Conservation (phyloP, 352 stramenopile genomes). For the Phytophthora citricola region DNA sequence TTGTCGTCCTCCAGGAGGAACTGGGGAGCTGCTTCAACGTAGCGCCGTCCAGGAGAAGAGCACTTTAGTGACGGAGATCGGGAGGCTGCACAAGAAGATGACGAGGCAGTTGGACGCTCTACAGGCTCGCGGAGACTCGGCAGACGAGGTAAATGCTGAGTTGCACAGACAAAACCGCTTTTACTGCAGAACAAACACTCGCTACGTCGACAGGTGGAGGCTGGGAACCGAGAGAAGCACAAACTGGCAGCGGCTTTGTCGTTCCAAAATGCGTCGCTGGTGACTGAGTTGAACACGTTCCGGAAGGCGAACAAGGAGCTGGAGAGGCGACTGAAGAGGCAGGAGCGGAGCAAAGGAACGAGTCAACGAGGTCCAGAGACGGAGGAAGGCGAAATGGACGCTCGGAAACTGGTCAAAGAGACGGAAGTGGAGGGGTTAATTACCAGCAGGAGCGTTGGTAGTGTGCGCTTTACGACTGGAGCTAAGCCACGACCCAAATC, state of each 20-base stretch:
- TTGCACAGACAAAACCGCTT: conserved; percentile 80
- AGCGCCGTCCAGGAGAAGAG: conserved; percentile 75
- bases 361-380: conserved; percentile 21
- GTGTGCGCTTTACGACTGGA: conserved; percentile 21
- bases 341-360: conserved; percentile 16
- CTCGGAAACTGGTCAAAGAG: conserved; percentile 11
- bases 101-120: conserved; percentile 60
- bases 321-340: conserved; percentile 43
- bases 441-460: conserved; percentile 4
- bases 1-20: conserved; percentile 71
- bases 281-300: conserved; percentile 68
- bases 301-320: conserved; percentile 75
- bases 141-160: conserved; percentile 70
- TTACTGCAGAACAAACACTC: conserved; percentile 79
- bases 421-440: not conserved
- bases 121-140: conserved; percentile 54
- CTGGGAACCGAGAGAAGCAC: conserved; percentile 66
- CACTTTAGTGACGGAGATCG: conserved; percentile 61
- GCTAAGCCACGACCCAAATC: conserved; percentile 34
- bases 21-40: conserved; percentile 60
- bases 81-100: conserved; percentile 71
- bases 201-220: conserved; percentile 69
- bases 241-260: conserved; percentile 76
- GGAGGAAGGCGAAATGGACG: conserved; percentile 32
- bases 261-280: conserved; percentile 71